Base-by-base conservation (phyloP, 495 filamentous ascomycete genomes). In the Aspergillus cristatus region DNA sequence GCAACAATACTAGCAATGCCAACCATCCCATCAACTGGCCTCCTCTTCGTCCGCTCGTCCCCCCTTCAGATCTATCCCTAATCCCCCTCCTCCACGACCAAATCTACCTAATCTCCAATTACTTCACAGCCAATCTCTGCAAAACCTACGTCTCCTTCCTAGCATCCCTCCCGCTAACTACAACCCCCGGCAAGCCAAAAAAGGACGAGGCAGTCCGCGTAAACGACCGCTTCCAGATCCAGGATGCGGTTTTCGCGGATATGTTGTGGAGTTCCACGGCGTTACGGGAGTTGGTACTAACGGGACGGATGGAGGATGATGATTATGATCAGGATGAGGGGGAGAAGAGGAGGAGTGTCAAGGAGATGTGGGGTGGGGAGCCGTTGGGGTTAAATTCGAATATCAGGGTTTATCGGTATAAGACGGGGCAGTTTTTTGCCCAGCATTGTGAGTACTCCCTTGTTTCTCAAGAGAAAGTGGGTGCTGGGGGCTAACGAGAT, bases 381-480 rank as follows among this genome's bases (percentile, higher is more conserved):
- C 76, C 82, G 2, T 58, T 91, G n/a, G 90, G 88, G 2, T 61
- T 96, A 44, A 95, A 91, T 64, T 74, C 83, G 5, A 91, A 91
- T 50, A 94, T 95, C 33, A 65, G 90, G 18, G 76, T 96, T 14
- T 97, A 97, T 65, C 77, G 89, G n/a, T 96, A 97, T 52, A 68
- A 67, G 11, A 74, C 79, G 36, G 86, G 86, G 0, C 86, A 94
- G 53, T 94, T 88, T 48, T 96, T 93, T 54, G 86, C 81, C 47
- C 78, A 82, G 39, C 87, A 94, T 58, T 91, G 84, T 86, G 71
- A 40, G 79, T 75, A 17, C 32, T 33, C 22, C 20, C 18, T 15
- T 11, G 24, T 45, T 25, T 31, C 14, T 38, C 34, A n/a, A n/a
- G n/a, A n/a, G n/a, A n/a, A n/a, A n/a, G n/a, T n/a, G n/a, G n/a